Conservation (phyloP, 768 basidiomycete species). For the Agaricus sinodeliciosus region DNA sequence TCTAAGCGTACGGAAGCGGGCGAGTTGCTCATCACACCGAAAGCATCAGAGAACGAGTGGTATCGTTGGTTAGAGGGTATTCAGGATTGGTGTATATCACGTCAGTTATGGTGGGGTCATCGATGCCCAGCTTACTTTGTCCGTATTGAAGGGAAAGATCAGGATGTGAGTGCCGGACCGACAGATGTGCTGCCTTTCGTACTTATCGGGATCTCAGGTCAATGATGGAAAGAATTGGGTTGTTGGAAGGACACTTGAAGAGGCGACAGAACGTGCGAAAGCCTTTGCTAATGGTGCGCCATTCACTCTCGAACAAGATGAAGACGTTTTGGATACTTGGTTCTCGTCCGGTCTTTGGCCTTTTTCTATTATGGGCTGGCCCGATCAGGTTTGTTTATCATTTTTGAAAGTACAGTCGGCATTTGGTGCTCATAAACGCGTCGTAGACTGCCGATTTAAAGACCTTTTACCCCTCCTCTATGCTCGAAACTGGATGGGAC, state of each 20-base stretch:
- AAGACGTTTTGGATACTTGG: conserved; percentile 98
- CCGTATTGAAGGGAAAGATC: conserved; percentile 66
- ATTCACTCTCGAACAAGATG: conserved; percentile 86
- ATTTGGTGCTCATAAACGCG: conserved; percentile 8
- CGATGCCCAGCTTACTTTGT: conserved; percentile 94
- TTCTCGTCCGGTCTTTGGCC: conserved; percentile 98
- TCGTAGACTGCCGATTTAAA: conserved; percentile 68
- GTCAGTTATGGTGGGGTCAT: conserved; percentile 99
- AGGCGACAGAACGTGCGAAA: conserved; percentile 74
- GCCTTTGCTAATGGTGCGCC: conserved; percentile 55
- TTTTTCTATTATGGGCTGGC: conserved; percentile 97
- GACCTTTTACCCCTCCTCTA: conserved; percentile 80
- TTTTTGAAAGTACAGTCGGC: neutral
- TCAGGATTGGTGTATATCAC: conserved; percentile 99
- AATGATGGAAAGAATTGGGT: conserved; percentile 85
- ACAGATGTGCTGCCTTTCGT: neutral
- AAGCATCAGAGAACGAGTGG: conserved; percentile 89
- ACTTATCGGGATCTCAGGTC: conserved; percentile 25
- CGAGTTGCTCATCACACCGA: conserved; percentile 78
- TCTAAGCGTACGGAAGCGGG: conserved; percentile 80
- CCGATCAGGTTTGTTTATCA: conserved; percentile 56
- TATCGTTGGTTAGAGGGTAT: conserved; percentile 92
- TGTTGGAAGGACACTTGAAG: conserved; percentile 70
- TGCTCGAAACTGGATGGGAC: conserved; percentile 98
- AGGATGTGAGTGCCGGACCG: conserved; percentile 44